Percentiles rank a stretch among this genome's conserved stretches.
phyloP scores from a whole-genome alignment of 768 basidiomycete genomes.

The Suillus luteus region DNA sequence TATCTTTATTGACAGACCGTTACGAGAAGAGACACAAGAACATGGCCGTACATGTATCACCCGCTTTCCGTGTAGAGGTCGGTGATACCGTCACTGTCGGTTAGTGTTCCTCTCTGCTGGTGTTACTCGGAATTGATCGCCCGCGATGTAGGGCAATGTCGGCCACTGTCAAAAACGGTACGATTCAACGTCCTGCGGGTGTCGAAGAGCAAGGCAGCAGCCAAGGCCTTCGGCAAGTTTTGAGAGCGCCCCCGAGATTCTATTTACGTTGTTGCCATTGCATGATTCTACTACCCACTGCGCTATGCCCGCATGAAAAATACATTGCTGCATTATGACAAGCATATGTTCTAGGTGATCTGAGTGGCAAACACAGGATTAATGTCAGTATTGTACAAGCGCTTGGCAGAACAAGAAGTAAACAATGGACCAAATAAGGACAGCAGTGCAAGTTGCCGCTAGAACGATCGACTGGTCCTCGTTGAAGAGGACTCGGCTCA shows the following conservation, averaged over 20 bases:
- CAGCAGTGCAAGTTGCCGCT: constrained; percentile 22
- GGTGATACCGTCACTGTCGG: constrained; percentile 96
- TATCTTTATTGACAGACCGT: constrained; percentile 63
- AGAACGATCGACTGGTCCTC: constrained; percentile 26
- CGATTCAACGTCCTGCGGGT: constrained; percentile 99
- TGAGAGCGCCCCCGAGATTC: constrained; percentile 35
- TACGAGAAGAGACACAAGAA: constrained; percentile 99
- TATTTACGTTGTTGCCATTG: constrained; percentile 25
- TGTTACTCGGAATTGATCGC: constrained; percentile 8
- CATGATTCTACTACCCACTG: constrained; percentile 26
- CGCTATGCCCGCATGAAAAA: constrained; percentile 33
- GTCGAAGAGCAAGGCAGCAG: constrained; percentile 86
- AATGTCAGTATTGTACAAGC: too few species aligned
- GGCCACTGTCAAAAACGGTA: constrained; percentile 97
- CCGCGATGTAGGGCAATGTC: constrained; percentile 81
- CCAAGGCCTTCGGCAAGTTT: constrained; percentile 96
- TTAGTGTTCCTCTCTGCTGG: constrained; percentile 41
- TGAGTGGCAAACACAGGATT: background rate
- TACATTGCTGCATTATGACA: constrained; percentile 14
- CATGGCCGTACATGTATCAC: constrained; percentile 94
- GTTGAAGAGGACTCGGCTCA: constrained; percentile 26
- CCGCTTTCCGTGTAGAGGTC: constrained; percentile 96
- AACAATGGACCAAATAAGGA: constrained; percentile 38
- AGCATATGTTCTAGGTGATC: background rate
- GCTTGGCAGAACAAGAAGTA: constrained; percentile 15